These are phyloP conservation scores for Dissophora globulifera DNA, from an alignment of 192 early-diverging fungal genomes.

Conservation along the genomic window DNA sequence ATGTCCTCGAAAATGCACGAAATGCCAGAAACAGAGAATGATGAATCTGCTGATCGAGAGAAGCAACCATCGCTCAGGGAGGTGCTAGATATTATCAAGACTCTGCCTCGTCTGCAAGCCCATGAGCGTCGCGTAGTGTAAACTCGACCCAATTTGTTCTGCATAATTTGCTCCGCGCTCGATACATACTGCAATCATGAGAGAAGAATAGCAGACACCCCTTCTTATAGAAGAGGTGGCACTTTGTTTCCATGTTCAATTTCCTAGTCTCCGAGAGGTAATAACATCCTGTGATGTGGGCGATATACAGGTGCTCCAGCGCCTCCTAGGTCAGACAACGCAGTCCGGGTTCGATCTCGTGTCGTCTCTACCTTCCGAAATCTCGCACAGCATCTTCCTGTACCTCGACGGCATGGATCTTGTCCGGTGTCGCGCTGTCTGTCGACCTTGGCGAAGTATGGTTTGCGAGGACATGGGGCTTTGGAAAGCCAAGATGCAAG, in stretches of 20 bases:
- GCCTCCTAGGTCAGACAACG: constrained; percentile 25
- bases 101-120: too few relatives aligned
- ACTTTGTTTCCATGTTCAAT: not conserved
- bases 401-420: constrained; percentile 32
- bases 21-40: too few relatives aligned
- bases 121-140: too few relatives aligned
- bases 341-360: constrained; percentile 33
- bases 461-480: constrained; percentile 5
- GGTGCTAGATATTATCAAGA: too few relatives aligned
- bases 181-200: too few relatives aligned
- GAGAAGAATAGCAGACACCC: too few relatives aligned
- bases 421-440: constrained; percentile 37
- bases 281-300: constrained; percentile 8
- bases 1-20: too few relatives aligned
- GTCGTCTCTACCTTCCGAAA: constrained; percentile 14
- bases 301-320: constrained; percentile 24
- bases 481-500: constrained; percentile 22
- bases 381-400: constrained; percentile 23
- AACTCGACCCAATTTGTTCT: too few relatives aligned
- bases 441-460: constrained; percentile 27
- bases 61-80: too few relatives aligned
- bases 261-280: constrained; percentile 25
- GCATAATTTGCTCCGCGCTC: too few relatives aligned
- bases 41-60: too few relatives aligned
- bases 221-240: too few relatives aligned